These are phyloP conservation scores for Alloascoidea hylecoeti DNA, from an alignment of 805 yeast genomes.

Conservation along the genomic window DNA sequence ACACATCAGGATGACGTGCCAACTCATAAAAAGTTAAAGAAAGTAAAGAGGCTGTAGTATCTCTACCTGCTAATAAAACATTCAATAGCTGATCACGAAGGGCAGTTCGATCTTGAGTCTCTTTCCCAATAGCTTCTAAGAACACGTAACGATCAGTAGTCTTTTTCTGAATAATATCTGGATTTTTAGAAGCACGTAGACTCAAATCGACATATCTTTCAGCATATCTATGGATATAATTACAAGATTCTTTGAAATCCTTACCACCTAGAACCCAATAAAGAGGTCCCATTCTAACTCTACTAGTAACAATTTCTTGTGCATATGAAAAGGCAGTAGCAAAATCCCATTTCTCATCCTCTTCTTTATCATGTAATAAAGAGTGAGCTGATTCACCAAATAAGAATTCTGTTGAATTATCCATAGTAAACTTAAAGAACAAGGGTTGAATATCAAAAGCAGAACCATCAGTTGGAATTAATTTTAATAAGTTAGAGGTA, in stretches of 20 bases:
- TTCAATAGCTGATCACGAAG: slow-evolving; percentile 37
- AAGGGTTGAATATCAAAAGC: slow-evolving; percentile 15
- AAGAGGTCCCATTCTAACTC: slow-evolving; percentile 10
- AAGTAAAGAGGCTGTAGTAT: slow-evolving; percentile 37
- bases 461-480: slow-evolving; percentile 5
- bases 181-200: slow-evolving; percentile 15
- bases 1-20: slow-evolving; percentile 25
- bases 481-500: slow-evolving; percentile 10
- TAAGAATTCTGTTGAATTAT: slow-evolving; percentile 19
- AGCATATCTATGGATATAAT: slow-evolving; percentile 19
- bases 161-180: slow-evolving; percentile 17
- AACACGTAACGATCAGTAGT: slow-evolving; percentile 28
- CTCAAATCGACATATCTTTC: slow-evolving; percentile 26
- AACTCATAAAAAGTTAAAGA: slow-evolving; percentile 30
- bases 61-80: slow-evolving; percentile 38
- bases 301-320: slow-evolving; percentile 8
- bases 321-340: slow-evolving; percentile 11
- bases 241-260: slow-evolving; percentile 18
- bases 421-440: slow-evolving; percentile 17
- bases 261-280: slow-evolving; percentile 10
- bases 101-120: slow-evolving; percentile 29
- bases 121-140: slow-evolving; percentile 31
- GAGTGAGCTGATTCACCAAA: slow-evolving; percentile 17
- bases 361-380: slow-evolving; percentile 8
- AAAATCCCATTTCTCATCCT: slow-evolving; percentile 8